phyloP scores from a whole-genome alignment of 441 rosid genomes.

The Adansonia madagascariensis region DNA sequence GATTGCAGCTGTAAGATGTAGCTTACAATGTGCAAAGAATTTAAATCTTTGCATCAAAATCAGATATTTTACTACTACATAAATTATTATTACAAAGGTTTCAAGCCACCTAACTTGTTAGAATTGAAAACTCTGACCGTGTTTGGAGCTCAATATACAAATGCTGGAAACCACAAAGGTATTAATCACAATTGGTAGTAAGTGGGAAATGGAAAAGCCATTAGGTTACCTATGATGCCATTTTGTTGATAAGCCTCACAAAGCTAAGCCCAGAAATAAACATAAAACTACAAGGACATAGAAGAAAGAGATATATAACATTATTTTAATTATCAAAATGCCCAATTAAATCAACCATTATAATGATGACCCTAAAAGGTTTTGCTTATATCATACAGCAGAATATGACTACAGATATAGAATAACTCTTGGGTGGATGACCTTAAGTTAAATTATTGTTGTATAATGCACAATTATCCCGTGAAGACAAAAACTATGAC shows the following conservation, averaged over 20 bases:
- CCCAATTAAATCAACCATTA: neutral
- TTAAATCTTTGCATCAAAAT: slow-evolving; percentile 1
- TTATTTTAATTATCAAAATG: neutral
- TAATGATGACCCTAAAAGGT: neutral
- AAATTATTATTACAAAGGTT: neutral
- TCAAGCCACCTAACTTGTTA: neutral
- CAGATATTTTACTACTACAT: neutral
- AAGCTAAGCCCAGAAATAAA: neutral
- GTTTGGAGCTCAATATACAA: neutral
- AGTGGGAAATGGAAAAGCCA: neutral
- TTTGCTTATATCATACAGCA: neutral
- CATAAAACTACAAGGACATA: neutral
- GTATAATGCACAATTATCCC: neutral
- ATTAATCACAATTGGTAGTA: neutral
- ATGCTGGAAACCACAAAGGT: neutral
- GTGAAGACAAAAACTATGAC: neutral
- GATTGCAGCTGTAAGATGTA: neutral
- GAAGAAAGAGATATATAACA: neutral
- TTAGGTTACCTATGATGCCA: neutral
- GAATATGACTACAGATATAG: slow-evolving; percentile 2
- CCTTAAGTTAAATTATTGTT: neutral
- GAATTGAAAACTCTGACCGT: neutral
- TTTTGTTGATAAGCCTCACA: slow-evolving; percentile 20
- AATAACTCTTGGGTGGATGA: neutral
- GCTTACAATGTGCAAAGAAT: neutral